Conservation (phyloP, 257 asterid genomes). For the Solanum piurae region DNA sequence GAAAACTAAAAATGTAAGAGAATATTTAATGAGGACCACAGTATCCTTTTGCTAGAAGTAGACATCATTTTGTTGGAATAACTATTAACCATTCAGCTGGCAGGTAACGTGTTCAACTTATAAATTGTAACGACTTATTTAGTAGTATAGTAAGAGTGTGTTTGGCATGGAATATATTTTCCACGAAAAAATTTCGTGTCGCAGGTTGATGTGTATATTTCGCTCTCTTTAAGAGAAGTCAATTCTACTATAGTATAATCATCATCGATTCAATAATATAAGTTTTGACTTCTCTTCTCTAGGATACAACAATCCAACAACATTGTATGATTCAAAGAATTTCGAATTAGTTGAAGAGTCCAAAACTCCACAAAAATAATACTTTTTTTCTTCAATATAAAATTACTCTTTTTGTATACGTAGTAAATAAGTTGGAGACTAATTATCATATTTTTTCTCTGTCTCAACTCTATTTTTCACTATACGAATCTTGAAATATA, state of each 20-base stretch:
- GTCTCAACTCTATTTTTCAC: background rate
- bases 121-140: background rate
- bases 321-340: too few relatives aligned
- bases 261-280: too few relatives aligned
- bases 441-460: too few relatives aligned
- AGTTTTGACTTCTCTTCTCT: background rate
- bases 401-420: too few relatives aligned
- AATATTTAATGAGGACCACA: background rate
- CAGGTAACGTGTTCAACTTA: background rate
- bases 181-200: rapidly evolving
- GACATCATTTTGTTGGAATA: background rate
- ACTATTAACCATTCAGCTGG: background rate
- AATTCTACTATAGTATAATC: too few relatives aligned
- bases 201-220: too few relatives aligned
- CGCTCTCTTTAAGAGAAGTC: too few relatives aligned
- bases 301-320: background rate
- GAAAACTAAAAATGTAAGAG: background rate
- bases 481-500: too few relatives aligned
- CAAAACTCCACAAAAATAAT: background rate
- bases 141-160: background rate
- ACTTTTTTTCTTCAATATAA: too few relatives aligned
- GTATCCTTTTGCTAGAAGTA: background rate
- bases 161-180: background rate
- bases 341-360: too few relatives aligned
- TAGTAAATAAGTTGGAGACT: too few relatives aligned